Evolutionary conservation across 257 asterid genomes (phyloP), one percentile per base, ranked within the genome.

Genomic region (Linderniella brevidens): DNA sequence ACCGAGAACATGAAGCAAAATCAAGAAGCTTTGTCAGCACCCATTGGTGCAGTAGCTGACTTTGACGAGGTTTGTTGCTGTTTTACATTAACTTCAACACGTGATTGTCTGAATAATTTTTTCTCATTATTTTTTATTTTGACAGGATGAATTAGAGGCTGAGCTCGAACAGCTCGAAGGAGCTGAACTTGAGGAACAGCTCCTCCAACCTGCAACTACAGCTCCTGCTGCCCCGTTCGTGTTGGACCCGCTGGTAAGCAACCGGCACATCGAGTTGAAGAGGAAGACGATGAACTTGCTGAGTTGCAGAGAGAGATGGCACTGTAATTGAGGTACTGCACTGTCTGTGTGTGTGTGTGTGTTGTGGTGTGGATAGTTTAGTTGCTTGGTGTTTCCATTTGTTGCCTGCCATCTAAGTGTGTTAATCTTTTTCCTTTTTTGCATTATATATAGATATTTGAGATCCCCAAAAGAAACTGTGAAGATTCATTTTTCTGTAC

Each of bases 1-100:
- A 78, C 94, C 0, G 94, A 86, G 71, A 82, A 77, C 68, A 76
- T 82, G 83, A 86, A 75, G 56, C 82, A 67, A 63, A 81, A 81
- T 54, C 96, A 82, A 64, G 90, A 86, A 62, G 85, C 90, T 51
- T 53, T 86, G 70, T 59, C 86, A 11, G 54, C 85, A 51, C 95
- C 95, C 6, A 58, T 83, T 19, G 77, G 86, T 48, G 70, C 80
- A 50, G 71, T 85, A 5, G 79, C 92, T 9, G 88, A 72, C 53
- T 74, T 74, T 46, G 92, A 79, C 40, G 93, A 80, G 87, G 86
- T 69, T 17, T 42, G 10, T 42, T 14, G 17, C 17, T 42, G 47
- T 13, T 58, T 9, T 7, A 8, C 44, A 13, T 47, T 2, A 6
- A 6, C 32, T 25, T 25, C 32, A 6, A 25, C 6, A 6, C 32